Conservation (phyloP, 768 basidiomycete genomes). For the Lactarius trivialis region DNA sequence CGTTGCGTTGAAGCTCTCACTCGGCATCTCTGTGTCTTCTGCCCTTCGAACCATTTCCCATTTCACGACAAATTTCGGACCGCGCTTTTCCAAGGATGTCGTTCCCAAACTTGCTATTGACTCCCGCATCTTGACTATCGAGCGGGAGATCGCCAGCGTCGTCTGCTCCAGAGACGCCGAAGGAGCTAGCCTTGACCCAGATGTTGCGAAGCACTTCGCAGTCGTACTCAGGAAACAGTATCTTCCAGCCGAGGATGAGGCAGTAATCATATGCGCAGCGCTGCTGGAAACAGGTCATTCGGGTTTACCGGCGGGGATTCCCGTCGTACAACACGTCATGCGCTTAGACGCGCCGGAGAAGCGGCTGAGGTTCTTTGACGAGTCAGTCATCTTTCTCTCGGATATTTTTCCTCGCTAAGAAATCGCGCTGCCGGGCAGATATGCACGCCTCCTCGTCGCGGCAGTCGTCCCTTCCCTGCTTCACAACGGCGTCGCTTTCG, state of each 20-base stretch:
- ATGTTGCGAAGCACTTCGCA: slow-evolving; percentile 47
- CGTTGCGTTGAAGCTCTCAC: slow-evolving; percentile 44
- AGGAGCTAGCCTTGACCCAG: slow-evolving; percentile 33
- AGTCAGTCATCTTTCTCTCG: slow-evolving; percentile 35
- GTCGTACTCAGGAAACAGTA: slow-evolving; percentile 43
- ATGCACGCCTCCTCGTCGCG: slow-evolving; percentile 43
- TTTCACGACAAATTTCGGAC: slow-evolving; percentile 50
- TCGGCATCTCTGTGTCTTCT: slow-evolving; percentile 54
- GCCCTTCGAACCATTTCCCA: slow-evolving; percentile 53
- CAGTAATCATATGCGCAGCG: slow-evolving; percentile 44
- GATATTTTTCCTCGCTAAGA: background rate
- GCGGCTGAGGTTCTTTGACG: slow-evolving; percentile 40
- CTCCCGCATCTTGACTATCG: slow-evolving; percentile 37
- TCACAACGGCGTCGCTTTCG: slow-evolving; percentile 51
- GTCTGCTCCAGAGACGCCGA: slow-evolving; percentile 31
- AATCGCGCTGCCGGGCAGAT: slow-evolving; percentile 31
- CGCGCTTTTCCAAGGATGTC: slow-evolving; percentile 46
- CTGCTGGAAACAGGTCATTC: slow-evolving; percentile 48
- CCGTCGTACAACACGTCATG: slow-evolving; percentile 43
- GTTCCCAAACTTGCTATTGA: slow-evolving; percentile 45
- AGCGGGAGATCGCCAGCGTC: slow-evolving; percentile 45
- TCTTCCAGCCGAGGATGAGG: slow-evolving; percentile 35
- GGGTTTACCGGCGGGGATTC: slow-evolving; percentile 35
- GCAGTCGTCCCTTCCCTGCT: slow-evolving; percentile 48
- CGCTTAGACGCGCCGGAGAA: slow-evolving; percentile 42